Conservation (phyloP, 495 filamentous ascomycete genomes). For the Neurospora cerealis region DNA sequence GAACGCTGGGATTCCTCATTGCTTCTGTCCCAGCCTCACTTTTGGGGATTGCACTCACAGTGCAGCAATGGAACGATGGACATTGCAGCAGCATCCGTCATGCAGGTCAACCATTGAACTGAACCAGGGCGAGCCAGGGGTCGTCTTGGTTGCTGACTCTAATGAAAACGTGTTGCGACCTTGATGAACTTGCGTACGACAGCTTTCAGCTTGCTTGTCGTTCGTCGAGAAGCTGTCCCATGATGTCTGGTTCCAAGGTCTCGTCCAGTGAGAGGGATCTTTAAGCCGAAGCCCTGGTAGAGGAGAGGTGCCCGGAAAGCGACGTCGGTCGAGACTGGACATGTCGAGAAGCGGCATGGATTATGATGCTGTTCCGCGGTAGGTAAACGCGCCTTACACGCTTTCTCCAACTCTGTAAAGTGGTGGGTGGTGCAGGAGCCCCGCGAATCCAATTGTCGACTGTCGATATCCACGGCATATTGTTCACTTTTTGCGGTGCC, state of each 20-base stretch:
- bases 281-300: background rate
- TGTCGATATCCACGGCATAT: background rate
- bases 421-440: background rate
- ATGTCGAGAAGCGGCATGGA: background rate
- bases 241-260: background rate
- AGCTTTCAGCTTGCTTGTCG: background rate
- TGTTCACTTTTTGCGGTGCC: background rate
- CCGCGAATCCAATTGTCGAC: background rate
- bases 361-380: background rate
- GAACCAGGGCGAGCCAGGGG: background rate
- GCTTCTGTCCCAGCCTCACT: constrained; percentile 13
- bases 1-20: background rate
- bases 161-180: background rate
- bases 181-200: background rate
- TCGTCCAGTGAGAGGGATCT: background rate
- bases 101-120: constrained; percentile 10
- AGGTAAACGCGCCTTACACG: background rate
- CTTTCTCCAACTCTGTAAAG: background rate
- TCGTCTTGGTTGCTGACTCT: constrained; percentile 6
- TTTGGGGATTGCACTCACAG: background rate
- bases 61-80: constrained; percentile 2
- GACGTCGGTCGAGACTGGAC: background rate
- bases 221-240: background rate
- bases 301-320: background rate
- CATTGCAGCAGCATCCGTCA: constrained; percentile 4